phyloP scores from a whole-genome alignment of 495 filamentous ascomycete genomes.

The Penicillium soppii region DNA sequence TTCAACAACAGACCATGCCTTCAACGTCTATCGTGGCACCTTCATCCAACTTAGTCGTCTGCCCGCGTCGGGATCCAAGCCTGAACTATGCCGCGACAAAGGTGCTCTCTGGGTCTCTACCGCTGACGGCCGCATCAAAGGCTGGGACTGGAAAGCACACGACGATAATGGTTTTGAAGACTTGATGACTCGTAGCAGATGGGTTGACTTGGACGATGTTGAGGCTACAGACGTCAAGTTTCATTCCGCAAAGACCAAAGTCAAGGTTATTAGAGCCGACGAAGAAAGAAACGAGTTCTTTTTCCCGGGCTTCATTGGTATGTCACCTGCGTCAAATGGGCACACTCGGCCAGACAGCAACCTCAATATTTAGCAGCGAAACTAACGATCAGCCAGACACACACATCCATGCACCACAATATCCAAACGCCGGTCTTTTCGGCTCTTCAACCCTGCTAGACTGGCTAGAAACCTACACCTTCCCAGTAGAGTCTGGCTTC shows the following conservation, averaged over 20 bases:
- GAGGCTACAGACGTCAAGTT: background rate
- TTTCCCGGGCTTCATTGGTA: slow-evolving; percentile 90
- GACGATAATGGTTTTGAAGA: slow-evolving; percentile 32
- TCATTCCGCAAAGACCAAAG: background rate
- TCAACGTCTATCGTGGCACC: slow-evolving; percentile 40
- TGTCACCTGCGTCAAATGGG: background rate
- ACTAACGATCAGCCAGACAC: slow-evolving; percentile 58
- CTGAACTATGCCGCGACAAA: slow-evolving; percentile 35
- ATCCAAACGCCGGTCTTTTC: slow-evolving; percentile 88
- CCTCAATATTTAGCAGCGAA: background rate
- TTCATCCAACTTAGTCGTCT: slow-evolving; percentile 35
- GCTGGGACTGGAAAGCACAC: slow-evolving; percentile 28
- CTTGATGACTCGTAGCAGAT: slow-evolving; percentile 46
- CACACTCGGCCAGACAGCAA: too few relatives aligned
- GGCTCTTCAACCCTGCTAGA: slow-evolving; percentile 83
- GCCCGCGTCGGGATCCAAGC: slow-evolving; percentile 22
- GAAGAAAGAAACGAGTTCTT: slow-evolving; percentile 60
- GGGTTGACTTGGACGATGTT: slow-evolving; percentile 12
- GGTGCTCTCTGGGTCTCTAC: slow-evolving; percentile 63
- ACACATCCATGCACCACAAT: slow-evolving; percentile 90
- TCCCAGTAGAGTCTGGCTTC: slow-evolving; percentile 80
- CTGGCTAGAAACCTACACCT: slow-evolving; percentile 93
- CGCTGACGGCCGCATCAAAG: slow-evolving; percentile 57
- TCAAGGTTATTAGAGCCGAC: slow-evolving; percentile 26
- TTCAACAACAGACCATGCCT: background rate